phyloP scores from a whole-genome alignment of 2,329 filamentous ascomycete species.

The Aspergillus ochraceoroseus region DNA sequence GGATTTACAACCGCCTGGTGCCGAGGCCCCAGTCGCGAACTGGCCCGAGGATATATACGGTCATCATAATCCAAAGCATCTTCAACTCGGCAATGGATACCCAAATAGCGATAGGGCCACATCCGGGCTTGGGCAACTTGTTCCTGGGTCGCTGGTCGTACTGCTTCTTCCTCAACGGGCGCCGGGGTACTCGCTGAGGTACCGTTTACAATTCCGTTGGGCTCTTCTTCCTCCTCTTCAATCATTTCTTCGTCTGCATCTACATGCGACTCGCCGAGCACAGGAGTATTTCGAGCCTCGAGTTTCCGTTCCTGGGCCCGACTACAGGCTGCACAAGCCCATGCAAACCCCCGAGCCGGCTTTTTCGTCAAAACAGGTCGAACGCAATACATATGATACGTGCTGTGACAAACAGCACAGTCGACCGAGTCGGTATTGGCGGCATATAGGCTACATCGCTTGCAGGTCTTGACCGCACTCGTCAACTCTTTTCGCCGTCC shows the following conservation, averaged over 20 bases:
- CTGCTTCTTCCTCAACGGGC: conserved; percentile 50
- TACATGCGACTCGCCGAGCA: conserved; percentile 52
- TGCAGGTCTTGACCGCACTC: conserved; percentile 92
- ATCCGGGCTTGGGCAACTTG: conserved; percentile 89
- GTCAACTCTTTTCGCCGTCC: conserved; percentile 92
- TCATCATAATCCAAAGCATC: conserved; percentile 97
- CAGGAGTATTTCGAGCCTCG: conserved; percentile 81
- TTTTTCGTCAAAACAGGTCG: conserved; percentile 89
- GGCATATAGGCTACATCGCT: conserved; percentile 84
- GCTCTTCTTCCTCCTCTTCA: conserved; percentile 73
- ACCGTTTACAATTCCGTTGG: conserved; percentile 47
- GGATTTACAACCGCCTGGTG: conserved; percentile 81
- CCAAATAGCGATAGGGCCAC: conserved; percentile 94
- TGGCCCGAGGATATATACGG: conserved; percentile 91
- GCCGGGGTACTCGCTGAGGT: conserved; percentile 63
- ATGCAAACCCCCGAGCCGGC: conserved; percentile 92
- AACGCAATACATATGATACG: conserved; percentile 98
- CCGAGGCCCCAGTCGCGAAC: conserved; percentile 82
- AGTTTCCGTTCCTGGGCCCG: conserved; percentile 90
- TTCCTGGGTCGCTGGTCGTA: conserved; percentile 66
- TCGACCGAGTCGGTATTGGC: conserved; percentile 93
- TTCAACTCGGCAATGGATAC: conserved; percentile 90
- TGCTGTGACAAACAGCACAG: conserved; percentile 89
- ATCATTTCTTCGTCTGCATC: conserved; percentile 61
- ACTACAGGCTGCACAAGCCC: conserved; percentile 94